Evolutionary conservation across 1,284 basidiomycete genomes (phyloP), one percentile per base, ranked within the genome.

Genomic region (Blastosporella zonata): DNA sequence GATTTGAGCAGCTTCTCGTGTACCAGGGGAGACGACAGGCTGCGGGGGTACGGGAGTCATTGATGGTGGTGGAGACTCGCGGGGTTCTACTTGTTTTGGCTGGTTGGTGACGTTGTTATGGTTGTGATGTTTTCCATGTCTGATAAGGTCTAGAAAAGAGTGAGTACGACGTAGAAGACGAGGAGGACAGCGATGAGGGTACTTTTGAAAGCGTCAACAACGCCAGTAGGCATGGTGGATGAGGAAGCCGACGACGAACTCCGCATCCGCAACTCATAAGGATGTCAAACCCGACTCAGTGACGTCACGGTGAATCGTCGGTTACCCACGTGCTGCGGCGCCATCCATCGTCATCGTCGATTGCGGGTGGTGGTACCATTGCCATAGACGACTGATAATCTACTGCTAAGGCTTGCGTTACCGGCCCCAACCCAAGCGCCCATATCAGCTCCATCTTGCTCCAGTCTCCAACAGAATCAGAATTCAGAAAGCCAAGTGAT

Each of bases 141-240:
- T 81, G 53, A 94, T 89, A 62, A 95, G 86, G 72, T 91, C 91
- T 91, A 58, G n/a, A 41, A 21, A 37, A 28, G 44, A 46, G 34
- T 50, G 25, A 55, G 55, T 31, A 48, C 37, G 23, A 4, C 18
- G 31, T 10, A 1, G 45, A 52, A 35, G 49, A 55, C 55, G 43
- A 46, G 28, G 53, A 46, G 35, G 51, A 55, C 47, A 43, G 41
- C 33, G 53, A 50, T 43, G 51, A 33, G 20, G 13, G 62, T 62
- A 87, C 85, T 87, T 71, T 87, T 87, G 68, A 87, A 84, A 20
- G 82, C 82, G 60, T 87, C 77, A 51, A 88, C 80, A 42, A 87
- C 83, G 38, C 70, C 70, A 46, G 74, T 63, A 50, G 71, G 67
- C 67, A 69, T 72, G 55, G 49, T 58, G 49, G 47, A 20, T 39